Evolutionary conservation across 768 basidiomycete species (phyloP), one percentile per base, ranked within the genome.

Genomic region (Tephrocybe sp.): DNA sequence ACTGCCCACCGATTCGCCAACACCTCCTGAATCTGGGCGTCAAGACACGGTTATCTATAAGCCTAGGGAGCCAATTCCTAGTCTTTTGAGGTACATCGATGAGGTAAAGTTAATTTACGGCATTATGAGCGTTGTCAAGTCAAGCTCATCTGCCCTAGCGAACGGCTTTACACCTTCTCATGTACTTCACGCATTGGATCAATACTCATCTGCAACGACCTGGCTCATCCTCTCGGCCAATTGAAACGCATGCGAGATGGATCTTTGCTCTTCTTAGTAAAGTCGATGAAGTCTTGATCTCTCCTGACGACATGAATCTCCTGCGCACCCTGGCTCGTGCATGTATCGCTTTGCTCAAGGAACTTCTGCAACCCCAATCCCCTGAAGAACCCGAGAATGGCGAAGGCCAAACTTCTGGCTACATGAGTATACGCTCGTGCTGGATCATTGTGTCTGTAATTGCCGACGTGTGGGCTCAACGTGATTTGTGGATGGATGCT

Each of bases 151-250:
- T 25, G n/a, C n/a, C n/a, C n/a, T 55, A 91, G 89, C 76, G 78
- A 59, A 79, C 74, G 63, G 80, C 86, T 4, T 62, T 91, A 22
- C 89, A 89, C 61, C 73, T 91, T 38, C 66, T 92, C 51, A 89
- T 88, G 86, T 91, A 90, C 63, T 91, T 91, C 63, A 75, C 81
- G 15, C 79, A 90, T 59, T 92, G 89, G 89, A 83, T 89, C 54
- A 83, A 84, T 54, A 49, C 76, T 12, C 75, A 86, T 52, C 63
- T 88, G 6, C 73, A 82, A 39, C 65, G 74, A 19, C 65, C 64
- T 5, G 67, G 72, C 49, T 57, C 69, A 24, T 60, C 59, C 18
- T 54, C 62, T 56, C 62, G 64, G 29, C 75, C 80, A 16, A 77
- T 77, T 11, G 76, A 78, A 56, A 67, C 71, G 29, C 87, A 91